Evolutionary conservation across 768 basidiomycete species (phyloP).

Genomic region (Mycena kentingensis): DNA sequence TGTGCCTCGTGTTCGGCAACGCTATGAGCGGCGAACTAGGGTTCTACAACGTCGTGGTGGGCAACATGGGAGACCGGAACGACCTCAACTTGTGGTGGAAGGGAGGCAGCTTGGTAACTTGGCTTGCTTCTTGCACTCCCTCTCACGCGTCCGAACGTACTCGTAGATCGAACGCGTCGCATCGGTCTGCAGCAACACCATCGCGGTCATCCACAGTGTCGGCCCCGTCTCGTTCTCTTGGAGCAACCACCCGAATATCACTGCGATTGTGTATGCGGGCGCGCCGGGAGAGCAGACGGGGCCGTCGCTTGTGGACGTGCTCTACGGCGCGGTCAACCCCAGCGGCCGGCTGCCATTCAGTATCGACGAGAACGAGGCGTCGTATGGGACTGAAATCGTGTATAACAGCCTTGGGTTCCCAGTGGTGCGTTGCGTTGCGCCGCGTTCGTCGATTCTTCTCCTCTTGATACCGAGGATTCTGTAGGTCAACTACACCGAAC

Average conservation of each 20-base stretch:
- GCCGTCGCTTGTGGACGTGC: constrained; percentile 71
- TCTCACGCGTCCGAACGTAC: too few relatives aligned
- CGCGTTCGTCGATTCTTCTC: constrained; percentile 9
- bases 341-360: constrained; percentile 69
- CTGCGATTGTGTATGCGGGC: constrained; percentile 48
- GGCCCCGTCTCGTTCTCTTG: constrained; percentile 72
- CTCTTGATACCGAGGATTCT: background rate
- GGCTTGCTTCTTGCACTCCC: constrained; percentile 15
- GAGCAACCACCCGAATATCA: constrained; percentile 76
- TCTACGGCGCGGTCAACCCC: constrained; percentile 79
- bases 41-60: constrained; percentile 61
- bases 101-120: constrained; percentile 48
- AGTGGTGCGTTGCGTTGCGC: constrained; percentile 25
- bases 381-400: constrained; percentile 34
- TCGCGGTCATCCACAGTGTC: constrained; percentile 80
- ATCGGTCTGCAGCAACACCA: constrained; percentile 68
- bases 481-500: constrained; percentile 69
- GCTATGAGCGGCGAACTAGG: constrained; percentile 56
- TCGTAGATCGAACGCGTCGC: constrained; percentile 60
- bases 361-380: constrained; percentile 53
- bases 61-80: constrained; percentile 61
- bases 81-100: constrained; percentile 61
- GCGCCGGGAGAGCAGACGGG: constrained; percentile 75
- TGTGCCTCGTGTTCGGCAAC: constrained; percentile 63
- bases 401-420: constrained; percentile 41